Evolutionary conservation across 2,329 filamentous ascomycete genomes (phyloP).

Genomic region (Fusarium sp.): DNA sequence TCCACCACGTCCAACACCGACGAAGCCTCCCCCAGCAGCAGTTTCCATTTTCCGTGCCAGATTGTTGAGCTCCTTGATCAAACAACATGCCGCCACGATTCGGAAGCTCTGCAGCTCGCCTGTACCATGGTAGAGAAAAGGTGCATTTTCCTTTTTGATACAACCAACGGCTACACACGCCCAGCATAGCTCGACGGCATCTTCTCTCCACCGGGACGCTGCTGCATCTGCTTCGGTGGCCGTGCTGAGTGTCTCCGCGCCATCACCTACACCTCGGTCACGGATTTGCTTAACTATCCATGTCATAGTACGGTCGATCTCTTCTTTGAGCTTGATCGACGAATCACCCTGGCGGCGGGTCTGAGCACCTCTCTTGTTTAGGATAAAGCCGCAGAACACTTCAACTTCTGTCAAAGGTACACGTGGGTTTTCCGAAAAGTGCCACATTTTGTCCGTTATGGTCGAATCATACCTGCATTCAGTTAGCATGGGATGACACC

Average conservation of each 20-base stretch:
- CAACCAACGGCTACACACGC: slow-evolving; percentile 52
- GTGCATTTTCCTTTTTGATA: slow-evolving; percentile 10
- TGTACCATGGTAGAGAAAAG: slow-evolving; percentile 23
- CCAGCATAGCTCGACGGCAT: slow-evolving; percentile 52
- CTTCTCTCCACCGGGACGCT: slow-evolving; percentile 36
- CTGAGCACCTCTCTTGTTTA: slow-evolving; percentile 63
- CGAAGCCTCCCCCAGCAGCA: slow-evolving; percentile 41
- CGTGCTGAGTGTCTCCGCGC: slow-evolving; percentile 25
- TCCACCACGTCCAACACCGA: slow-evolving; percentile 42
- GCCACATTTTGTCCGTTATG: slow-evolving; percentile 56
- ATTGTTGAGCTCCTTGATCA: slow-evolving; percentile 46
- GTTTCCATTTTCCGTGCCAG: slow-evolving; percentile 25
- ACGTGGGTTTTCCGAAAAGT: slow-evolving; percentile 60
- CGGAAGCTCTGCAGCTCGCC: slow-evolving; percentile 53
- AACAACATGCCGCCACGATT: slow-evolving; percentile 54
- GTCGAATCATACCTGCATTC: slow-evolving; percentile 59
- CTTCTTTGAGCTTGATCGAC: slow-evolving; percentile 64
- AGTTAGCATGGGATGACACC: neutral
- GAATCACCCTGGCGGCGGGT: slow-evolving; percentile 64
- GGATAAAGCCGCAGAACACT: slow-evolving; percentile 67
- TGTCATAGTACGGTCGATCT: slow-evolving; percentile 61
- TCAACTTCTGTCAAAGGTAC: slow-evolving; percentile 62
- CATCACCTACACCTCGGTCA: slow-evolving; percentile 31
- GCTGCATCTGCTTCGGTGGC: slow-evolving; percentile 5
- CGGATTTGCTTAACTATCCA: slow-evolving; percentile 55